Base-by-base conservation (phyloP, 202 grass and related monocot species). In the Carex arenaria region DNA sequence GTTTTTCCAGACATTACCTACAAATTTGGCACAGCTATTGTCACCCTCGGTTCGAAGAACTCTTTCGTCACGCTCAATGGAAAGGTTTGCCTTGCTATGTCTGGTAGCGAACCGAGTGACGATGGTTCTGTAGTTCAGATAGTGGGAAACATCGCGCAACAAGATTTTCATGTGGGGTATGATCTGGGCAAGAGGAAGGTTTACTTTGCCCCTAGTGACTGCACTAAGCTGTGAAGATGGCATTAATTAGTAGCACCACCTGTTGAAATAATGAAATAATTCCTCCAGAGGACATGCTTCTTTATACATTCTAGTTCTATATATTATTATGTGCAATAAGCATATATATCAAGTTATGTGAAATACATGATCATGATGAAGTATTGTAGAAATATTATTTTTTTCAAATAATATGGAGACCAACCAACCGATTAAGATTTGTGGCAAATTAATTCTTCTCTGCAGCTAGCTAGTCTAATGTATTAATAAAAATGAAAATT, bases 131-230 rank as follows among this genome's bases (percentile, higher is more conserved):
- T 11, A n/a, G 3, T 80, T 80, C 78, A 80, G 59, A 64, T 80
- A 80, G 15, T 92, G 0, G 89, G 91, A 3, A 94, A 90, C 82
- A 17, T 94, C 5, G 88, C 88, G 15, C 89, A 92, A 67, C 88
- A 89, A 81, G 73, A 89, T 61, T 57, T 97, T n/a, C 88, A 90
- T 69, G 86, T 94, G 5, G 91, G 88, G 3, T 97, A 82, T 56
- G 88, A 97, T 84, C 80, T 94, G 9, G 67, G 78, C 20, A 23
- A 61, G 22, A 22, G 79, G 14, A 87, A 68, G 10, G 51, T 90
- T 60, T 85, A 79, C 55, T 92, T 94, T 72, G 88, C 89, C 28
- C 5, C 69, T 2, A 30, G 83, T 0, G 80, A 93, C 63, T 92
- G 91, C 82, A 63, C 73, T 45, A 47, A 64, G 78, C 57, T 49